Conservation (phyloP, 2,329 filamentous ascomycete species). For the Knoxdaviesia proteae region DNA sequence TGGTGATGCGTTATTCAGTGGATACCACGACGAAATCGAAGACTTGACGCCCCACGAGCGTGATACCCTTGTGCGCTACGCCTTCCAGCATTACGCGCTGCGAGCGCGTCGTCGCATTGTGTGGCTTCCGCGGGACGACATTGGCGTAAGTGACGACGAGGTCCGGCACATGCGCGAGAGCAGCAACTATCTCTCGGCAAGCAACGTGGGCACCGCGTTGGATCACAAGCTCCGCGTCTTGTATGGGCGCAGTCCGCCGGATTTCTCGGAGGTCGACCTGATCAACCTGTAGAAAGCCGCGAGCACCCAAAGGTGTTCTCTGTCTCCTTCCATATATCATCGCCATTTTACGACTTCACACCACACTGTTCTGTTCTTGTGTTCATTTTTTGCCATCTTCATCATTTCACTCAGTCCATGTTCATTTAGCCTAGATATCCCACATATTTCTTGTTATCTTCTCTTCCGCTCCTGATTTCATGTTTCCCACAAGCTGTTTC, state of each 20-base stretch:
- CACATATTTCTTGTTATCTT: too few species aligned
- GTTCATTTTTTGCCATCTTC: too few species aligned
- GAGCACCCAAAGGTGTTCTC: too few species aligned
- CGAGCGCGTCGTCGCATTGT: conserved; percentile 69
- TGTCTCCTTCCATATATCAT: too few species aligned
- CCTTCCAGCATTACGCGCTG: conserved; percentile 78
- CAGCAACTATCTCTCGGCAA: conserved; percentile 74
- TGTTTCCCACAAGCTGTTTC: too few species aligned
- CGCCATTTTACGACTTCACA: too few species aligned
- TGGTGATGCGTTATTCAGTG: conserved; percentile 65
- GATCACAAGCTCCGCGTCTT: conserved; percentile 68
- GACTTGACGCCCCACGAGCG: conserved; percentile 80
- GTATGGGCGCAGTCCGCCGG: conserved; percentile 68
- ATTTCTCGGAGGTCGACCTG: conserved; percentile 73
- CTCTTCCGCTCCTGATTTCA: too few species aligned
- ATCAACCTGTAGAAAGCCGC: conserved; percentile 42
- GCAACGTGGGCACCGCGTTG: conserved; percentile 75
- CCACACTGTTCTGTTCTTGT: too few species aligned
- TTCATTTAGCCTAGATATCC: too few species aligned
- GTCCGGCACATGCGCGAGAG: conserved; percentile 56
- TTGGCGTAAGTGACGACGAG: conserved; percentile 85
- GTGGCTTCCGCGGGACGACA: conserved; percentile 81
- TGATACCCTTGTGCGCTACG: conserved; percentile 64
- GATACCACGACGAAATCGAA: conserved; percentile 81
- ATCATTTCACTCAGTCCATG: too few species aligned